These are phyloP conservation scores for Peronospora destructor DNA, from an alignment of 352 stramenopile genomes.

Conservation along the genomic window DNA sequence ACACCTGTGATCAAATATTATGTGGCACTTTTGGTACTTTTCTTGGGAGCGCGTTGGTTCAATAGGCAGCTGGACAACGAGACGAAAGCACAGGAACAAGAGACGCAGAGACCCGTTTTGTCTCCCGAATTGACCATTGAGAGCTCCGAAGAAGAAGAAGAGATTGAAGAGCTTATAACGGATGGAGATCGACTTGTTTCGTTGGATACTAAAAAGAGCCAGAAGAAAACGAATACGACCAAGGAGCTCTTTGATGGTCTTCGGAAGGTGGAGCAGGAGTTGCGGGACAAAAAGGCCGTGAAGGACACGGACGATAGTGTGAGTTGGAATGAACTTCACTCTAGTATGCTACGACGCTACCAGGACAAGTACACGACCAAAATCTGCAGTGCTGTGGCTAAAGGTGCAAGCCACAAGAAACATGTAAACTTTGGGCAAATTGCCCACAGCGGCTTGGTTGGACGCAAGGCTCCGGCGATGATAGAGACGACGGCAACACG, in stretches of 20 bases:
- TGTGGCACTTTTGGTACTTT: constrained; percentile 49
- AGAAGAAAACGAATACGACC: constrained; percentile 28
- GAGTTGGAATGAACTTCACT: constrained; percentile 78
- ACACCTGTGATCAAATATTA: constrained; percentile 78
- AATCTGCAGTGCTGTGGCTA: constrained; percentile 33
- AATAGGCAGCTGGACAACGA: constrained; percentile 56
- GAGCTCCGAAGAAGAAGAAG: constrained; percentile 48
- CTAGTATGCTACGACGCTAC: constrained; percentile 63
- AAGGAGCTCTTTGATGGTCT: constrained; percentile 74
- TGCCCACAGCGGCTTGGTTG: constrained; percentile 33
- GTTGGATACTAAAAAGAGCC: constrained; percentile 17
- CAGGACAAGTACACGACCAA: constrained; percentile 52
- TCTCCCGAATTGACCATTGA: constrained; percentile 42
- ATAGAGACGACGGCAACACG: constrained; percentile 59
- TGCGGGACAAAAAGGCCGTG: constrained; percentile 44
- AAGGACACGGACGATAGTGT: constrained; percentile 41
- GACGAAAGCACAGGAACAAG: constrained; percentile 33
- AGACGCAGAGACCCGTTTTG: constrained; percentile 35
- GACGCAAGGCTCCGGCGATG: constrained; percentile 51
- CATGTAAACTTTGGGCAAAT: constrained; percentile 47
- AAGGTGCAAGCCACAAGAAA: constrained; percentile 41
- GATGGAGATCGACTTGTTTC: constrained; percentile 45
- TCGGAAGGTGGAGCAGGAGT: constrained; percentile 64
- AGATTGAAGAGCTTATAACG: constrained; percentile 70
- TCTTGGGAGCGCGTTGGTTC: constrained; percentile 48